Percentiles rank a stretch among this genome's conserved stretches.
These are phyloP conservation scores for Chlorella sp. DNA, from an alignment of 139 green algal genomes.

Conservation along the genomic window DNA sequence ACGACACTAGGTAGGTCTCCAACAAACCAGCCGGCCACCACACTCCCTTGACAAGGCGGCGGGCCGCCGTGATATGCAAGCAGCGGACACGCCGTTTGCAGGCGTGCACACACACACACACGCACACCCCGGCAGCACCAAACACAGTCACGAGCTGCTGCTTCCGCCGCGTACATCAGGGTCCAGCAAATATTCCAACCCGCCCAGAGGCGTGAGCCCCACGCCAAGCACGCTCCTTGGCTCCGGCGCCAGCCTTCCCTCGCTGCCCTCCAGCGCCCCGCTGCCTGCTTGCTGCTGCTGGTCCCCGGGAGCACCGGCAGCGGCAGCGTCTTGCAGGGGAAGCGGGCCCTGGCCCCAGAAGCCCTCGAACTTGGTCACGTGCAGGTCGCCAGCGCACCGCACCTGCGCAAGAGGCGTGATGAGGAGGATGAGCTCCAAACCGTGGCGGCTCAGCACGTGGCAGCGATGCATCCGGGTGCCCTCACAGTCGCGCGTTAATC, in stretches of 20 bases:
- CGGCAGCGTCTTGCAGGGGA: not conserved
- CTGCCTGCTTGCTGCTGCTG: not conserved
- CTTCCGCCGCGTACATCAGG: no score
- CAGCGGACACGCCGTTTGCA: no score
- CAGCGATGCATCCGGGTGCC: not conserved
- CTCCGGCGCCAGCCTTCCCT: not conserved
- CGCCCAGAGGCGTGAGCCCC: constrained; percentile 15
- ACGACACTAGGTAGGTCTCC: no score
- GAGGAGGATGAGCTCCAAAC: not conserved
- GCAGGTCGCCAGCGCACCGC: constrained; percentile 12
- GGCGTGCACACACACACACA: no score
- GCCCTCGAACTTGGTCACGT: constrained; percentile 24
- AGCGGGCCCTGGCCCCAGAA: constrained; percentile 37
- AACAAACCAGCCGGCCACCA: no score
- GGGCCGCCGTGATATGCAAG: no score
- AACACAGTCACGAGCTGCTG: no score
- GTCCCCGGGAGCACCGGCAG: no score
- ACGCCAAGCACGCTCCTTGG: not conserved
- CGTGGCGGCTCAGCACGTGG: not conserved
- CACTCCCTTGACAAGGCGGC: no score
- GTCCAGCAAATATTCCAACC: constrained; percentile 33
- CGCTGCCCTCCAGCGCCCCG: no score
- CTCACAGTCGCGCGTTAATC: not conserved
- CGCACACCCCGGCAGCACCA: no score
- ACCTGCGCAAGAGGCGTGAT: constrained; percentile 28